phyloP scores from a whole-genome alignment of 495 filamentous ascomycete species.

The Penicillium macrosclerotiorum region DNA sequence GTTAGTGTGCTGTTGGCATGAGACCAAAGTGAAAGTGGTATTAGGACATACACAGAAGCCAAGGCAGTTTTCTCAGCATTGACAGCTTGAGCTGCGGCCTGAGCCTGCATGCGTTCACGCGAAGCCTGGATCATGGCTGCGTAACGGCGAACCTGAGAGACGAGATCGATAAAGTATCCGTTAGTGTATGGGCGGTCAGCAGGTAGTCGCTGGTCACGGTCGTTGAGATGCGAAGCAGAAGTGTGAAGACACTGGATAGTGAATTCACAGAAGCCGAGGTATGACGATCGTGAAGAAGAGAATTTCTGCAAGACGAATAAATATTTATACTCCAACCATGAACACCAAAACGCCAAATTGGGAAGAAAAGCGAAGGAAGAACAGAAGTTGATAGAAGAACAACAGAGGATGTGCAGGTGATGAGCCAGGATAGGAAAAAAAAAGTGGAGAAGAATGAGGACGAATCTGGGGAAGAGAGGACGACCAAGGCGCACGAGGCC shows the following conservation, averaged over 20 bases:
- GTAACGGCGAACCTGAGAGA: slow-evolving; percentile 79
- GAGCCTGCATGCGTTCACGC: slow-evolving; percentile 31
- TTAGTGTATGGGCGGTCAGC: slow-evolving; percentile 84
- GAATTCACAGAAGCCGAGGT: slow-evolving; percentile 80
- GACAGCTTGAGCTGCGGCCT: no score
- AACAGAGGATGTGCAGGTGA: no score
- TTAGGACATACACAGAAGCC: no score
- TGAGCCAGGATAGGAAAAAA: neutral
- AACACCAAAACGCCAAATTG: neutral
- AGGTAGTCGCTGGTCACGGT: slow-evolving; percentile 75
- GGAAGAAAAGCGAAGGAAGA: neutral
- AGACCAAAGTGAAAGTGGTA: slow-evolving; percentile 9
- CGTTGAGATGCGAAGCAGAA: slow-evolving; percentile 74
- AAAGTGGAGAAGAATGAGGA: neutral
- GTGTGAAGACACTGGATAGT: slow-evolving; percentile 84
- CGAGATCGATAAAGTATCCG: slow-evolving; percentile 90
- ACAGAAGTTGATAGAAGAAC: neutral
- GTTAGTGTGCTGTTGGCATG: slow-evolving; percentile 37
- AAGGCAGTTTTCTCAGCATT: no score
- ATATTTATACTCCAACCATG: slow-evolving; percentile 43
- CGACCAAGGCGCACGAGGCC: no score
- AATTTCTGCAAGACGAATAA: slow-evolving; percentile 64
- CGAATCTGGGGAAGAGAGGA: neutral
- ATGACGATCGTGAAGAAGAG: slow-evolving; percentile 62
- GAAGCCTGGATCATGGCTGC: slow-evolving; percentile 58